Percentiles rank a stretch among this genome's conserved stretches.
Evolutionary conservation across 1,139 yeast genomes (phyloP).

Genomic region (Lodderomyces elongisporus): DNA sequence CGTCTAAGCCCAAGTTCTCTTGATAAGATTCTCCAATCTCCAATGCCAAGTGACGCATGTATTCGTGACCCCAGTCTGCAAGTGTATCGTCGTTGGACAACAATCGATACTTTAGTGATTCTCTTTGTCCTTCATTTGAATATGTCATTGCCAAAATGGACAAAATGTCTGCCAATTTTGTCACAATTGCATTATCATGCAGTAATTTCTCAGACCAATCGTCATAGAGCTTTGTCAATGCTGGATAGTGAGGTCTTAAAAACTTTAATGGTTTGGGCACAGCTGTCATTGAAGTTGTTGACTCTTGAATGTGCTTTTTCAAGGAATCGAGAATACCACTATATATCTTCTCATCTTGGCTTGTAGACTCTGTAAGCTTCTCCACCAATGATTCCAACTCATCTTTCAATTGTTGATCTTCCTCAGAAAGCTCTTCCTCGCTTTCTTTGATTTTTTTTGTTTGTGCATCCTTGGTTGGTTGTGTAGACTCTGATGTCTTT

Average conservation of each 20-base stretch:
- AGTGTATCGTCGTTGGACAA: slow-evolving; percentile 54
- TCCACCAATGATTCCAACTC: slow-evolving; percentile 87
- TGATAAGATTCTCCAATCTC: slow-evolving; percentile 89
- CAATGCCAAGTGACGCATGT: slow-evolving; percentile 89
- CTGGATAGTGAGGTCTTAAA: slow-evolving; percentile 78
- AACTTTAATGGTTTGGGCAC: slow-evolving; percentile 98
- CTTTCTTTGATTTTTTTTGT: slow-evolving; percentile 20
- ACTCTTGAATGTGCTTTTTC: slow-evolving; percentile 77
- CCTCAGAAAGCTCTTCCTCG: slow-evolving; percentile 87
- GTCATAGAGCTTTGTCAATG: slow-evolving; percentile 59
- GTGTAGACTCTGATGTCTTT: slow-evolving; percentile 8
- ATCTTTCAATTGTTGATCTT: slow-evolving; percentile 82
- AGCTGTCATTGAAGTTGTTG: slow-evolving; percentile 98
- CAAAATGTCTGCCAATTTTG: slow-evolving; percentile 66
- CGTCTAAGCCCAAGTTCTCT: slow-evolving; percentile 57
- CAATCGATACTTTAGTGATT: slow-evolving; percentile 76
- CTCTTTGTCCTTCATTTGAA: slow-evolving; percentile 77
- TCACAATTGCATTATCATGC: slow-evolving; percentile 19
- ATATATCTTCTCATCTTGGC: slow-evolving; percentile 46
- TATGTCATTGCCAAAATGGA: slow-evolving; percentile 96
- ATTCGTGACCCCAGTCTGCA: slow-evolving; percentile 97
- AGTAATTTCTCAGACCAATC: slow-evolving; percentile 67
- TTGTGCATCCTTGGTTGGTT: slow-evolving; percentile 12
- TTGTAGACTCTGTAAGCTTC: slow-evolving; percentile 45
- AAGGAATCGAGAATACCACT: slow-evolving; percentile 58